Percentiles rank a stretch among this genome's conserved stretches.
These are phyloP conservation scores for Schizosaccharomyces versatilis DNA, from an alignment of 1,139 yeast species.

Conservation along the genomic window DNA sequence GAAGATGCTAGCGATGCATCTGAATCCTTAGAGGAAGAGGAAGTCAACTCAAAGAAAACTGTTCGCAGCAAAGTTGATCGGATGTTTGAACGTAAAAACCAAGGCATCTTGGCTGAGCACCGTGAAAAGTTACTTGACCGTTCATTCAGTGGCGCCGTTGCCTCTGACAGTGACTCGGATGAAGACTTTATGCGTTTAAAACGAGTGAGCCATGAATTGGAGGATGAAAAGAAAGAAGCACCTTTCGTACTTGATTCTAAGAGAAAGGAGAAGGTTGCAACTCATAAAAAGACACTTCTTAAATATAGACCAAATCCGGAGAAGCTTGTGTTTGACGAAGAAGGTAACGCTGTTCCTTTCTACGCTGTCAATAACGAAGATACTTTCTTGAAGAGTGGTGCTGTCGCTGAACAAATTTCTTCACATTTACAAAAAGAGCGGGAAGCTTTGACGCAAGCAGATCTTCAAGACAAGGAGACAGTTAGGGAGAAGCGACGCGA, in stretches of 20 bases:
- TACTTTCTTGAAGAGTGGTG: constrained; percentile 60
- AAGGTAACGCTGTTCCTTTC: constrained; percentile 71
- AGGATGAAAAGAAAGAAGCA: constrained; percentile 19
- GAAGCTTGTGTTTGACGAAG: constrained; percentile 75
- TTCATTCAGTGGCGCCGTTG: background rate
- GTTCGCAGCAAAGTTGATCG: constrained; percentile 78
- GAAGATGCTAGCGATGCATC: constrained; percentile 12
- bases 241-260: constrained; percentile 31
- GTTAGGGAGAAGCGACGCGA: constrained; percentile 71
- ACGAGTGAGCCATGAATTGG: constrained; percentile 46
- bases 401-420: constrained; percentile 43
- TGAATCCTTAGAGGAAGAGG: constrained; percentile 36
- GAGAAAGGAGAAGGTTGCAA: constrained; percentile 68
- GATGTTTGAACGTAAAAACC: constrained; percentile 89
- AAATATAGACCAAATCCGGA: constrained; percentile 40
- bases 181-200: constrained; percentile 71
- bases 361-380: constrained; percentile 83
- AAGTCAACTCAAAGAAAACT: constrained; percentile 15
- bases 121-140: constrained; percentile 36
- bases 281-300: constrained; percentile 61
- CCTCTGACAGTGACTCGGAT: constrained; percentile 20
- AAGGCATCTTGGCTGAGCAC: constrained; percentile 74
- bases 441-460: constrained; percentile 46
- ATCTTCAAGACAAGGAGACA: constrained; percentile 52
- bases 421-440: constrained; percentile 46